Evolutionary conservation across 116 monocot species (phyloP).

Genomic region (Cymodocea nodosa): DNA sequence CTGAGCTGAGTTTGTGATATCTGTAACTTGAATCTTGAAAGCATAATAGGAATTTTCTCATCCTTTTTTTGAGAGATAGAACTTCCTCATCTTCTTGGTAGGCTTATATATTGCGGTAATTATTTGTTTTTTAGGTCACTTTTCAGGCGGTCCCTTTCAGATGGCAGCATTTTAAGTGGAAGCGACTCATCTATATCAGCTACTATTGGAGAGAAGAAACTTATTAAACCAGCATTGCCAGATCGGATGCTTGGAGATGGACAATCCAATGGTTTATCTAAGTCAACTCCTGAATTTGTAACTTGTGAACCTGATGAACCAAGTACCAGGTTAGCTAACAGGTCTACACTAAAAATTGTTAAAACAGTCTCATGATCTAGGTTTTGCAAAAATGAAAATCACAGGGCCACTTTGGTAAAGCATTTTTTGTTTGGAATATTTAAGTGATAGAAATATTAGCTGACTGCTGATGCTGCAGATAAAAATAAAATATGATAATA

Average conservation of each 20-base stretch:
- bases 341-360: neutral
- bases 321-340: conserved; percentile 31
- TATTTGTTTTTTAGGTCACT: conserved; percentile 7
- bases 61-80: neutral
- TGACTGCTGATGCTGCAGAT: no score
- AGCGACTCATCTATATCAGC: conserved; percentile 7
- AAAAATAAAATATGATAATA: no score
- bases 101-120: conserved; percentile 1
- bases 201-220: conserved; percentile 7
- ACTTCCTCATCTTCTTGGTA: neutral
- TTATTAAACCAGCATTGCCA: conserved; percentile 13
- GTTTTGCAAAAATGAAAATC: no score
- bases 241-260: conserved; percentile 12
- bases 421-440: no score
- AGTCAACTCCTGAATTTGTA: conserved; percentile 47
- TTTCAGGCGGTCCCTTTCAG: conserved; percentile 29
- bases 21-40: no score
- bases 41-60: no score
- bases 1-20: no score
- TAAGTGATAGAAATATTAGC: no score
- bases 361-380: neutral
- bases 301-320: conserved; percentile 23
- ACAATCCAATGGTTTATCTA: conserved; percentile 16
- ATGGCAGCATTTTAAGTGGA: conserved; percentile 26
- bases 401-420: no score